Conservation (phyloP, 805 yeast species). For the Metschnikowia baotianmanensis region DNA sequence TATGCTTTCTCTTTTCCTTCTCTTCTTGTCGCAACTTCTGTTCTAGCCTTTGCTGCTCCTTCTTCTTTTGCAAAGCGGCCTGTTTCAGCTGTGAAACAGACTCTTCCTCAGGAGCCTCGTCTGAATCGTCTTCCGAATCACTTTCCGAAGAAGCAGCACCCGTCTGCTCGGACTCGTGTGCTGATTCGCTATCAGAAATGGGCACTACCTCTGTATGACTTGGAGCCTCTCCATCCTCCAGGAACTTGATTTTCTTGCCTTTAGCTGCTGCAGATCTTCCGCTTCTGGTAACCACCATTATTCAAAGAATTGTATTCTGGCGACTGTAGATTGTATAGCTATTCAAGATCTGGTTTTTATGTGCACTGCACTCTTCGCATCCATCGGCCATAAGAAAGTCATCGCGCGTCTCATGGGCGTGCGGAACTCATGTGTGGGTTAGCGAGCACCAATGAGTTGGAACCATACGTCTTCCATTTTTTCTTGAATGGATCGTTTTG, state of each 20-base stretch:
- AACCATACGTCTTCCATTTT: slow-evolving; percentile 37
- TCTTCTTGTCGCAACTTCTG: slow-evolving; percentile 27
- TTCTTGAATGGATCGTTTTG: slow-evolving; percentile 25
- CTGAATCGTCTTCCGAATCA: slow-evolving; percentile 20
- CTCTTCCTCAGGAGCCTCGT: slow-evolving; percentile 47
- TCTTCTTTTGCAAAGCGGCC: slow-evolving; percentile 26
- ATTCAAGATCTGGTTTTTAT: too few species aligned
- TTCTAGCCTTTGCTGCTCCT: slow-evolving; percentile 22
- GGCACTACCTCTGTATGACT: slow-evolving; percentile 12
- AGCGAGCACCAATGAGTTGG: slow-evolving; percentile 26
- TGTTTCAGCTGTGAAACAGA: slow-evolving; percentile 30
- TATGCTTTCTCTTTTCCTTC: slow-evolving; percentile 36
- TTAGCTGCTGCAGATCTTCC: slow-evolving; percentile 14
- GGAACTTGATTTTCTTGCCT: slow-evolving; percentile 33
- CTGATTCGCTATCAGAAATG: slow-evolving; percentile 15
- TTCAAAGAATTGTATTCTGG: not conserved
- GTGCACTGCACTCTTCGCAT: not conserved
- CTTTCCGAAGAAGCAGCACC: slow-evolving; percentile 1
- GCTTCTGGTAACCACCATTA: slow-evolving; percentile 34
- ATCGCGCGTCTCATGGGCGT: slow-evolving; percentile 12
- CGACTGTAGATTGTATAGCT: not conserved
- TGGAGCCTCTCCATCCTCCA: slow-evolving; percentile 26
- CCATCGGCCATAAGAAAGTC: slow-evolving; percentile 7
- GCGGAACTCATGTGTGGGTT: slow-evolving; percentile 8
- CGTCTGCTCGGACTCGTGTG: slow-evolving; percentile 8